Evolutionary conservation across 371 early-diverging fungal species (phyloP).

Genomic region (Parasitella parasitica): DNA sequence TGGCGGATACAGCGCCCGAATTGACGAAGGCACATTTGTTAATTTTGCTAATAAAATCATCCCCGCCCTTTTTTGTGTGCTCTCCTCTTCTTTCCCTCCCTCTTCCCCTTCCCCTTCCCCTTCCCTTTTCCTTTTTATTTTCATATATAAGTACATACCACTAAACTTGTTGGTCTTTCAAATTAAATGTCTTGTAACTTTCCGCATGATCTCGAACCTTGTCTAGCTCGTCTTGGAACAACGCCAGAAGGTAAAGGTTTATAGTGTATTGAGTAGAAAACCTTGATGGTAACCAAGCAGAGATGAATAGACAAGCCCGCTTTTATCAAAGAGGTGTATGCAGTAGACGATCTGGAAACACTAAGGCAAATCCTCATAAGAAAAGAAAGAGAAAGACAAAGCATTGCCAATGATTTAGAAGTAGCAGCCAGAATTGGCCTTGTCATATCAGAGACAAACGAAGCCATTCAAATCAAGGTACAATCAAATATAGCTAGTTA

Average conservation of each 20-base stretch:
- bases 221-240: constrained; percentile 47
- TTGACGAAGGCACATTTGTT: not conserved
- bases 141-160: not conserved
- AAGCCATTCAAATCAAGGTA: constrained; percentile 59
- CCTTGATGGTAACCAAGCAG: not conserved
- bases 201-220: constrained; percentile 45
- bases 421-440: constrained; percentile 68
- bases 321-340: constrained; percentile 44
- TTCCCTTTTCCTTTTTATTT: not conserved
- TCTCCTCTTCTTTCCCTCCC: not conserved
- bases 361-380: constrained; percentile 55
- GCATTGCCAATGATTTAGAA: constrained; percentile 62
- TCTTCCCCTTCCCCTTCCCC: not conserved
- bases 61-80: not conserved
- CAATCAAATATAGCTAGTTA: not conserved
- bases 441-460: constrained; percentile 64
- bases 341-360: constrained; percentile 50
- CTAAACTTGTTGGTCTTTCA: not conserved
- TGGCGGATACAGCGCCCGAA: not conserved
- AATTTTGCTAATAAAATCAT: not conserved
- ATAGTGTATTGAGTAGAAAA: no score
- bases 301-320: constrained; percentile 55
- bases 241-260: constrained; percentile 43
- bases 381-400: constrained; percentile 66
- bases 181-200: constrained; percentile 3